phyloP scores from a whole-genome alignment of 768 basidiomycete species.

The Gelatoporia subvermispora region DNA sequence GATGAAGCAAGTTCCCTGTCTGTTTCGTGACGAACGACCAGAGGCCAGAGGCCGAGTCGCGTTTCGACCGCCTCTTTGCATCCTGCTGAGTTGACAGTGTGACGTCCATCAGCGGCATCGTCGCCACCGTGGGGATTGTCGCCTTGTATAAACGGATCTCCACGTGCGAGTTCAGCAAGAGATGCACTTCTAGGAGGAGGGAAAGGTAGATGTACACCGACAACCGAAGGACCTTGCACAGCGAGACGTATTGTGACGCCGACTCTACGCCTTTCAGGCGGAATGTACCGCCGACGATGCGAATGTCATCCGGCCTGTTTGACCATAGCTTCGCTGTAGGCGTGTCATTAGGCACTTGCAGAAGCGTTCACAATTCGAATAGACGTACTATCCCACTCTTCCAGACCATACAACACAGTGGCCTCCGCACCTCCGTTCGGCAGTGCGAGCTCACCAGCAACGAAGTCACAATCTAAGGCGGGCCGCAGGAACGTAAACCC shows the following conservation, averaged over 20 bases:
- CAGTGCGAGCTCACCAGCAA: slow-evolving; percentile 19
- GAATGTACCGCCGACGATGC: slow-evolving; percentile 61
- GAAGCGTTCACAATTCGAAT: not conserved
- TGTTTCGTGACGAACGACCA: slow-evolving; percentile 35
- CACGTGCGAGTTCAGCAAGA: slow-evolving; percentile 49
- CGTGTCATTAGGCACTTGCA: not conserved
- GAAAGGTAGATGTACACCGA: slow-evolving; percentile 52
- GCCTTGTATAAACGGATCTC: slow-evolving; percentile 37
- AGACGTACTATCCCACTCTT: slow-evolving; percentile 46
- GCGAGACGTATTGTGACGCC: slow-evolving; percentile 34
- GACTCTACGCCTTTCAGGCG: slow-evolving; percentile 43
- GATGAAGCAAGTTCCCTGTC: slow-evolving; percentile 28
- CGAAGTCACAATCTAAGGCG: slow-evolving; percentile 41
- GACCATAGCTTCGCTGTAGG: slow-evolving; percentile 7
- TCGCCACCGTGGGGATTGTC: slow-evolving; percentile 11
- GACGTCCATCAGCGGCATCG: slow-evolving; percentile 5
- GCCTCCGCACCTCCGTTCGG: slow-evolving; percentile 7
- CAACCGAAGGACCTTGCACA: slow-evolving; percentile 47
- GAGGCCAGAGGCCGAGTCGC: slow-evolving; percentile 21
- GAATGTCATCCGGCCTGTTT: slow-evolving; percentile 20
- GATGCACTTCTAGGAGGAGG: slow-evolving; percentile 55
- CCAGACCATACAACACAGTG: slow-evolving; percentile 43
- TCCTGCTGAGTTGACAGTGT: slow-evolving; percentile 15
- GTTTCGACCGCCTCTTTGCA: slow-evolving; percentile 17
- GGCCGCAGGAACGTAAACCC: slow-evolving; percentile 14